These are phyloP conservation scores for Microbotryum saponariae DNA, from an alignment of 1,284 basidiomycete species.

Conservation along the genomic window DNA sequence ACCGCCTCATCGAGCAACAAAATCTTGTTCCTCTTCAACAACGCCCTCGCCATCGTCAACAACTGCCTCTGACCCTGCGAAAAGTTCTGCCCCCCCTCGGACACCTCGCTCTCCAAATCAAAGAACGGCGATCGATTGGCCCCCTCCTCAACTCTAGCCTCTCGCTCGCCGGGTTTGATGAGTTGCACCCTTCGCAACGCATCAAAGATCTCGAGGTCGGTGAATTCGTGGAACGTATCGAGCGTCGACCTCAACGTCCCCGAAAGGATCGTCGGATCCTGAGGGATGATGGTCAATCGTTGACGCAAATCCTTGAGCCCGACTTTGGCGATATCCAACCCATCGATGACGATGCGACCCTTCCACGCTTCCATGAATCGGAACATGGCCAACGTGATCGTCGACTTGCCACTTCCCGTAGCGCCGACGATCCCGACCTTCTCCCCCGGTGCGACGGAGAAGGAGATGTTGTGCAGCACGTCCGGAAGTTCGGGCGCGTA, in stretches of 20 bases:
- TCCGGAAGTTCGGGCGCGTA: conserved; percentile 65
- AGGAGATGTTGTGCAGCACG: conserved; percentile 60
- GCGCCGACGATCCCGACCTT: conserved; percentile 69
- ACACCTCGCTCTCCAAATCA: conserved; percentile 72
- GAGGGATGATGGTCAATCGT: conserved; percentile 82
- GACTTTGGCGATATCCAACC: conserved; percentile 72
- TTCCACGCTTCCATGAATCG: conserved; percentile 83
- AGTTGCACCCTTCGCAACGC: conserved; percentile 80
- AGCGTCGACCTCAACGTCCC: conserved; percentile 77
- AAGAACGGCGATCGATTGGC: conserved; percentile 76
- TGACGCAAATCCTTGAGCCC: conserved; percentile 78
- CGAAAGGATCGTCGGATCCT: conserved; percentile 65
- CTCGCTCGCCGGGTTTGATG: conserved; percentile 49
- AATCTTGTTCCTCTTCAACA: conserved; percentile 63
- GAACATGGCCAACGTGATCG: conserved; percentile 87
- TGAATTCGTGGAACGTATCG: conserved; percentile 75
- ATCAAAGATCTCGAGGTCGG: conserved; percentile 74
- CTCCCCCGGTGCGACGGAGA: conserved; percentile 58
- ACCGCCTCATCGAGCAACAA: conserved; percentile 66
- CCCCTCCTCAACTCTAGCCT: conserved; percentile 50
- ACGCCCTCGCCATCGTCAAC: conserved; percentile 74
- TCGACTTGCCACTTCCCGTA: conserved; percentile 80
- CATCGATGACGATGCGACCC: conserved; percentile 77
- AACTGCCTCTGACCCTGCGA: conserved; percentile 80
- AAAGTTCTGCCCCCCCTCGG: conserved; percentile 75